Evolutionary conservation across 768 basidiomycete genomes (phyloP).

Genomic region (Leccinum imitatum): DNA sequence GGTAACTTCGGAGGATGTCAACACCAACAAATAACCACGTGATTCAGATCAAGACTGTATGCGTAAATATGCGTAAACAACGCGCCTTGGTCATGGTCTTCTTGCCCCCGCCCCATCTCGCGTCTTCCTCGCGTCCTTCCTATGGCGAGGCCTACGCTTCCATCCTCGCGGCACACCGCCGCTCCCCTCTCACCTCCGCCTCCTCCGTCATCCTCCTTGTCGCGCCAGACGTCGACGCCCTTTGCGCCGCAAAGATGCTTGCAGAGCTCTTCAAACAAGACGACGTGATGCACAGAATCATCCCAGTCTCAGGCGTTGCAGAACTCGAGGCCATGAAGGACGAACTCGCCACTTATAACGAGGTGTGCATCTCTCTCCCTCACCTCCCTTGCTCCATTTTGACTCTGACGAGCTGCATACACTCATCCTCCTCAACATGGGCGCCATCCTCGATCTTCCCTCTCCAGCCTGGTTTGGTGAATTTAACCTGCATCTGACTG

Average conservation of each 20-base stretch:
- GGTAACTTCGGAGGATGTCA: slow-evolving; percentile 8
- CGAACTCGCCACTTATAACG: slow-evolving; percentile 62
- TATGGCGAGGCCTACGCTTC: slow-evolving; percentile 72
- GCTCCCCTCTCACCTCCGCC: slow-evolving; percentile 73
- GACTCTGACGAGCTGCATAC: slow-evolving; percentile 65
- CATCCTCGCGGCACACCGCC: slow-evolving; percentile 70
- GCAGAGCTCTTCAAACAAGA: slow-evolving; percentile 89
- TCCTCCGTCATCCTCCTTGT: slow-evolving; percentile 85
- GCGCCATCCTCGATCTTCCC: slow-evolving; percentile 81
- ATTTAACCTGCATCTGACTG: slow-evolving; percentile 56
- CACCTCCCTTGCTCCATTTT: neutral
- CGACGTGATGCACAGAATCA: slow-evolving; percentile 86
- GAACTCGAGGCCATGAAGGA: slow-evolving; percentile 68
- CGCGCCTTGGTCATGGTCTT: slow-evolving; percentile 50
- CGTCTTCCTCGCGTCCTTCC: slow-evolving; percentile 55
- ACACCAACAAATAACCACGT: slow-evolving; percentile 23
- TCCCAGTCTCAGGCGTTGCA: slow-evolving; percentile 83
- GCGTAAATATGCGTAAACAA: neutral
- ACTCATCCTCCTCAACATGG: slow-evolving; percentile 90
- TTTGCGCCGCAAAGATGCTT: slow-evolving; percentile 90
- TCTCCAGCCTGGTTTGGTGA: slow-evolving; percentile 75
- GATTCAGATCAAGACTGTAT: neutral
- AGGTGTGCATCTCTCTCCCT: slow-evolving; percentile 45
- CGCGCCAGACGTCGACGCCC: slow-evolving; percentile 87
- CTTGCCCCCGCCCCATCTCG: slow-evolving; percentile 69